Evolutionary conservation across 305 asterid genomes (phyloP).

Genomic region (Plantago rigida): DNA sequence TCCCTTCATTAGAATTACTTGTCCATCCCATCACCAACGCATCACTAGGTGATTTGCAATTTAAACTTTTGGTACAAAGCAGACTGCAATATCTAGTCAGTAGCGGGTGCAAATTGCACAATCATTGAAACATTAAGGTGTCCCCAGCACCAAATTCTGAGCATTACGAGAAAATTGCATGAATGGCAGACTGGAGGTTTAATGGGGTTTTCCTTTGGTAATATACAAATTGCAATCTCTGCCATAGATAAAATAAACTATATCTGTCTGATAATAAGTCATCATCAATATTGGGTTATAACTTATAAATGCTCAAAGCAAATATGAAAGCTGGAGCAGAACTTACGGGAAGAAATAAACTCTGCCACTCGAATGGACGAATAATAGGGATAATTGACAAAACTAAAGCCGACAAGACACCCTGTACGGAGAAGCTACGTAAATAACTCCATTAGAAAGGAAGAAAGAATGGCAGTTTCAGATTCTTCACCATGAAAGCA

Average conservation of each 20-base stretch:
- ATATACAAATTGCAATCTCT: neutral
- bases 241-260: too few relatives aligned
- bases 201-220: too few relatives aligned
- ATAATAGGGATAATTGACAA: constrained; percentile 78
- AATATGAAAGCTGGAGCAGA: constrained; percentile 21
- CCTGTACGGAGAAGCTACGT: constrained; percentile 41
- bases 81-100: too few relatives aligned
- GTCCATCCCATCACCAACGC: too few relatives aligned
- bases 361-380: constrained; percentile 98
- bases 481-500: constrained; percentile 11
- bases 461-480: constrained; percentile 13
- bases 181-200: too few relatives aligned
- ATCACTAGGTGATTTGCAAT: too few relatives aligned
- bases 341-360: constrained; percentile 92
- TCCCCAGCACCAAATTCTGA: too few relatives aligned
- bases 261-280: neutral
- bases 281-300: constrained; percentile 5
- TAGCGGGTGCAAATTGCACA: too few relatives aligned
- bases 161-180: too few relatives aligned
- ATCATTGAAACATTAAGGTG: too few relatives aligned
- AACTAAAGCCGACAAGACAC: constrained; percentile 75
- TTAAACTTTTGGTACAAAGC: too few relatives aligned
- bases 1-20: too few relatives aligned
- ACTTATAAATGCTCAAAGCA: neutral
- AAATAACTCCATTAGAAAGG: constrained; percentile 20